Percentiles rank a stretch among this genome's conserved stretches.
Evolutionary conservation across 1,284 basidiomycete genomes (phyloP).

Genomic region (Ganoderma leucocontextum): DNA sequence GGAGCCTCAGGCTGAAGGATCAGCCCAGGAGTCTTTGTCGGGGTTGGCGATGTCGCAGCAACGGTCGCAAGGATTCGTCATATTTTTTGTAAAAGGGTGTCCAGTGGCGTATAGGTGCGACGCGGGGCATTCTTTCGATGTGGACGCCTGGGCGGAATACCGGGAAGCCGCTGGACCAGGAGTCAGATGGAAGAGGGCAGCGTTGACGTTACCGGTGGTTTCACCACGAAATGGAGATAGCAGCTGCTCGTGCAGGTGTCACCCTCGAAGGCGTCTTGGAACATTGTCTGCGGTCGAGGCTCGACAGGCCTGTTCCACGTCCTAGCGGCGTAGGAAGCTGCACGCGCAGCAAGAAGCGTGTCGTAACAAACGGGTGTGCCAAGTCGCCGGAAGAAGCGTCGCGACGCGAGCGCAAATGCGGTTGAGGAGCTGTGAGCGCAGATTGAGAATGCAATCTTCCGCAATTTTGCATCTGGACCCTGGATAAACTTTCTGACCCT

Average conservation of each 20-base stretch:
- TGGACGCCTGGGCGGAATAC: background rate
- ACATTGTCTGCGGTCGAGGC: background rate
- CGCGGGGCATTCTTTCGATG: background rate
- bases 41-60: background rate
- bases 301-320: background rate
- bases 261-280: background rate
- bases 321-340: background rate
- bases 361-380: background rate
- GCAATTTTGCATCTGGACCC: background rate
- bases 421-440: background rate
- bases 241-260: background rate
- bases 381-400: background rate
- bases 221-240: background rate
- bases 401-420: background rate
- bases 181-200: background rate
- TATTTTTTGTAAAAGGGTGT: background rate
- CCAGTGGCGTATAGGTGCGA: background rate
- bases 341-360: slow-evolving; percentile 3
- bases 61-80: background rate
- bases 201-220: background rate
- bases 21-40: background rate
- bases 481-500: background rate
- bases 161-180: background rate
- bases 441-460: background rate
- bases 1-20: background rate